phyloP scores from a whole-genome alignment of 1,284 basidiomycete species.

The Moesziomyces sp. region DNA sequence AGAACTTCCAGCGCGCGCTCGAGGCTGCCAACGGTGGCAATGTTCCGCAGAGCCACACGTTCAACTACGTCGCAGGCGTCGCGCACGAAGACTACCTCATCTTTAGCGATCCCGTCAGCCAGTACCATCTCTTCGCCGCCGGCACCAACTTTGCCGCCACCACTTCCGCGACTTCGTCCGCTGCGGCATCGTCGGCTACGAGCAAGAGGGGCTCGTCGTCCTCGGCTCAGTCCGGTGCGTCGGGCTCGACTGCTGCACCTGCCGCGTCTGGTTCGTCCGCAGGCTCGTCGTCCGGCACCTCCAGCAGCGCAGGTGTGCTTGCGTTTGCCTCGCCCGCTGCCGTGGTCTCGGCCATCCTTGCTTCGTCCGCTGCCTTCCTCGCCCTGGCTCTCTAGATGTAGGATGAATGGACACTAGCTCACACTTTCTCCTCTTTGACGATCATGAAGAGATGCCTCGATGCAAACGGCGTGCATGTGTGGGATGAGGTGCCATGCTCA shows the following conservation, averaged over 20 bases:
- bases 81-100: conserved; percentile 59
- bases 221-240: background rate
- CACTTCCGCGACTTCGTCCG: conserved; percentile 8
- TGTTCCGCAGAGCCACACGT: conserved; percentile 41
- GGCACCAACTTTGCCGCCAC: conserved; percentile 14
- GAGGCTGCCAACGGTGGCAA: conserved; percentile 42
- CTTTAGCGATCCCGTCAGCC: conserved; percentile 46
- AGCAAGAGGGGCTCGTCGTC: conserved; percentile 4
- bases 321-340: background rate
- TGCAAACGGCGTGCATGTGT: too few relatives aligned
- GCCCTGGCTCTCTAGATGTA: conserved; percentile 12
- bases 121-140: conserved; percentile 44
- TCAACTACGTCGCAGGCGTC: conserved; percentile 50
- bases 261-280: conserved; percentile 1
- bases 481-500: too few relatives aligned
- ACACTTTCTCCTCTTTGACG: too few relatives aligned
- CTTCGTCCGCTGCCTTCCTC: conserved; percentile 19
- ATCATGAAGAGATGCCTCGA: too few relatives aligned
- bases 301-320: conserved; percentile 7
- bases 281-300: conserved; percentile 1
- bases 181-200: conserved; percentile 6
- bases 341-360: conserved; percentile 17
- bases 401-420: too few relatives aligned
- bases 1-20: conserved; percentile 48
- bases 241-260: background rate